Percentiles rank a stretch among this genome's conserved stretches.
phyloP scores from a whole-genome alignment of 257 asterid species.

The Scutellaria barbata region DNA sequence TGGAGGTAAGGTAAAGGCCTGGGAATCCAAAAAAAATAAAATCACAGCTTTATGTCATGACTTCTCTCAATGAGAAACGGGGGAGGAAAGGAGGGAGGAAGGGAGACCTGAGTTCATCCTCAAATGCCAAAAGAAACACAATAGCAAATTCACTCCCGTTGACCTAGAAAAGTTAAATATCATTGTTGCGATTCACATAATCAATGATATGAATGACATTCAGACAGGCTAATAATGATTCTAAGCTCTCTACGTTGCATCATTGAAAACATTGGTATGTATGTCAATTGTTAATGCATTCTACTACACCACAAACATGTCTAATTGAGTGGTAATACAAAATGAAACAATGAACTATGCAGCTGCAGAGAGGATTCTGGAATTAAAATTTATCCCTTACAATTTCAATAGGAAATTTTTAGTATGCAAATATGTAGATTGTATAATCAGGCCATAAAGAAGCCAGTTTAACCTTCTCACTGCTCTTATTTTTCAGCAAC shows the following conservation, averaged over 20 bases:
- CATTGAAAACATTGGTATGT: conserved; percentile 14
- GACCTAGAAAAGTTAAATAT: conserved; percentile 54
- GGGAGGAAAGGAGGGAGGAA: neutral
- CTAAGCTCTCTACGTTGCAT: conserved; percentile 6
- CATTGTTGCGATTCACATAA: conserved; percentile 32
- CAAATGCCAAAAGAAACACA: conserved; percentile 73
- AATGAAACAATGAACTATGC: conserved; percentile 11
- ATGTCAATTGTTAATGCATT: neutral
- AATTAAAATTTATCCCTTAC: neutral
- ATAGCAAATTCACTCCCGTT: conserved; percentile 81
- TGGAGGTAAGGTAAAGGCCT: conserved; percentile 72
- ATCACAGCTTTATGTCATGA: conserved; percentile 37
- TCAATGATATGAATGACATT: conserved; percentile 20
- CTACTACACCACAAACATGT: conserved; percentile 2
- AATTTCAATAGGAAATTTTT: conserved; percentile 1
- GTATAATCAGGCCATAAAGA: neutral
- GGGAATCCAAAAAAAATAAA: conserved; percentile 50
- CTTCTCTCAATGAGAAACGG: neutral
- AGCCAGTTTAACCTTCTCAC: conserved; percentile 2
- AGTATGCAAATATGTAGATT: conserved; percentile 4
- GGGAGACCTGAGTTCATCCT: conserved; percentile 74
- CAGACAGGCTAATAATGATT: conserved; percentile 2
- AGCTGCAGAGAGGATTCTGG: conserved; percentile 19
- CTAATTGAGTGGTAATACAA: neutral
- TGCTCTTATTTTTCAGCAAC: neutral